A percentile compares a stretch with the other conserved stretches of the same genome.
phyloP scores from a whole-genome alignment of 2,329 filamentous ascomycete genomes.

The Decorospora gaudefroyi region DNA sequence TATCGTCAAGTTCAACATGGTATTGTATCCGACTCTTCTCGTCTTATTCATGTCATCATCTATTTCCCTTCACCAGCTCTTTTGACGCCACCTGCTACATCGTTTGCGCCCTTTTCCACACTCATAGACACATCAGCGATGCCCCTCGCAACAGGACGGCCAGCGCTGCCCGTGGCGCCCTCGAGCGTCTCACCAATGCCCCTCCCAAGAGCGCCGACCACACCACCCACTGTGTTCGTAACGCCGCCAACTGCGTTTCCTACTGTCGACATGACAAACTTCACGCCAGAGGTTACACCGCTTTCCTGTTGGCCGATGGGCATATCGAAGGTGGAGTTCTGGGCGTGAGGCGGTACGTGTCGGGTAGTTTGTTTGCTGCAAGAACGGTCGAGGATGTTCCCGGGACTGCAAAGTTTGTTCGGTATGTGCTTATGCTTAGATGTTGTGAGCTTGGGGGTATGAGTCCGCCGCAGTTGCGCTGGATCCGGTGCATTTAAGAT shows the following conservation, averaged over 20 bases:
- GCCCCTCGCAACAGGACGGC: conserved; percentile 50
- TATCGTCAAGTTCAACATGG: neutral
- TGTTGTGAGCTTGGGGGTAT: conserved; percentile 8
- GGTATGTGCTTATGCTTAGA: conserved; percentile 10
- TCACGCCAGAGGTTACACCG: conserved; percentile 58
- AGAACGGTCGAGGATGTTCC: neutral
- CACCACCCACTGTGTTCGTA: conserved; percentile 58
- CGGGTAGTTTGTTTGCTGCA: conserved; percentile 2
- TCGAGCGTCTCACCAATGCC: conserved; percentile 54
- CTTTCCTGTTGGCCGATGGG: conserved; percentile 47
- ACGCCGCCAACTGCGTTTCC: conserved; percentile 61
- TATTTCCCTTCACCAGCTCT: conserved; percentile 55
- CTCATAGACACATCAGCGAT: conserved; percentile 51
- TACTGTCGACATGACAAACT: conserved; percentile 60
- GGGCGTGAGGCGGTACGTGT: conserved; percentile 5
- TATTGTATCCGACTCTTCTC: neutral
- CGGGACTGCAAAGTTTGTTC: conserved; percentile 8
- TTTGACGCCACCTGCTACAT: conserved; percentile 53
- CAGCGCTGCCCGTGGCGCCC: conserved; percentile 52
- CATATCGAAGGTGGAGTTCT: conserved; percentile 29
- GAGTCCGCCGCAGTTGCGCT: conserved; percentile 1
- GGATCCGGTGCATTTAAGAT: conserved; percentile 14
- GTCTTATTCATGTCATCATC: neutral
- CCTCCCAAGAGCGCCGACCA: conserved; percentile 55
- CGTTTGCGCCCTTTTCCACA: conserved; percentile 52